Conservation (phyloP, 2,329 filamentous ascomycete genomes). For the Ceratocystiopsis sp. region DNA sequence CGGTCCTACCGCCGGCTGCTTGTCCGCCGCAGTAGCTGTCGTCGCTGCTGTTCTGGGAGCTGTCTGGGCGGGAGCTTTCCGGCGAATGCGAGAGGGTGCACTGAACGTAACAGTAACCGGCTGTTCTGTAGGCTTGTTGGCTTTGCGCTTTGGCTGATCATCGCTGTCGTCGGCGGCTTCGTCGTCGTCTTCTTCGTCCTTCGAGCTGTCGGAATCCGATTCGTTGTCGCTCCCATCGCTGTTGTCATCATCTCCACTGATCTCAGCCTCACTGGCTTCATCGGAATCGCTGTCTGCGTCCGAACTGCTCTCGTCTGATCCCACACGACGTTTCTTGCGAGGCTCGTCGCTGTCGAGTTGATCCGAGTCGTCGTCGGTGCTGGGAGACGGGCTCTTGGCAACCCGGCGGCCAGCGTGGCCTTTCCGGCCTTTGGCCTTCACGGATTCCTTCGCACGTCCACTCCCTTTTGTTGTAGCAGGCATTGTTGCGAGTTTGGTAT, state of each 20-base stretch:
- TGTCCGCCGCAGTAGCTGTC: constrained; percentile 1
- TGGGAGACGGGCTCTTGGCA: background rate
- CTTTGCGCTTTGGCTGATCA: background rate
- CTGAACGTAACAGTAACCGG: constrained; percentile 26
- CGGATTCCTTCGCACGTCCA: background rate
- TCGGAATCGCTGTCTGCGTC: too few relatives aligned
- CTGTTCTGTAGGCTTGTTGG: constrained; percentile 12
- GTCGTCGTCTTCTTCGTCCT: background rate
- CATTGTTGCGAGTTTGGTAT: too few relatives aligned
- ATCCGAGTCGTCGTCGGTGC: constrained; percentile 23
- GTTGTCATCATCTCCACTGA: background rate
- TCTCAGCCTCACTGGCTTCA: too few relatives aligned
- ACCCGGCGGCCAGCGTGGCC: too few relatives aligned
- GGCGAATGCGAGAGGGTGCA: constrained; percentile 36
- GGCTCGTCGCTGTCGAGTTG: constrained; percentile 23
- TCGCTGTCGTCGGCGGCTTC: background rate
- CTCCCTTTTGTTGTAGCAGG: background rate
- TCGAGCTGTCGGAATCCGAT: constrained; percentile 1
- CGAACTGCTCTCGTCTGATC: background rate
- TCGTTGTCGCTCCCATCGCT: constrained; percentile 14
- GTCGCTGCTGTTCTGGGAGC: background rate
- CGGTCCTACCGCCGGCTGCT: constrained; percentile 24
- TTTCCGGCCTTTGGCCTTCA: background rate
- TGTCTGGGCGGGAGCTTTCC: constrained; percentile 6
- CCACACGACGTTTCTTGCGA: constrained; percentile 17